phyloP scores from a whole-genome alignment of 148 eudicot species.

The Nyssa sinensis region DNA sequence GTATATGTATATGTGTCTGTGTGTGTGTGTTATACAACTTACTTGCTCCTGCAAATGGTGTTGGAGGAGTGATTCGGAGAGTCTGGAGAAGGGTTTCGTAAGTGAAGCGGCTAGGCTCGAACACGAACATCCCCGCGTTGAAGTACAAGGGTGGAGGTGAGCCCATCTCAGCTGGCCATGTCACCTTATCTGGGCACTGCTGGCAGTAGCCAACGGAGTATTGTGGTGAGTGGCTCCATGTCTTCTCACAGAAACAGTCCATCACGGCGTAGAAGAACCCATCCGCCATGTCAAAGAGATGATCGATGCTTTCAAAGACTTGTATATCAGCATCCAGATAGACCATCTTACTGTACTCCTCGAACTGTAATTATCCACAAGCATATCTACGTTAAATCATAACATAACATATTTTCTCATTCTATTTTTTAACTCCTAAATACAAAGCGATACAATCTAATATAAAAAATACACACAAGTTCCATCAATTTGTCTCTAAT shows the following conservation, averaged over 20 bases:
- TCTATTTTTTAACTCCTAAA: too few species aligned
- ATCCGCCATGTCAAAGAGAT: conserved; percentile 29
- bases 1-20: too few species aligned
- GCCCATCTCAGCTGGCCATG: conserved; percentile 34
- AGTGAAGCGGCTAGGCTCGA: conserved; percentile 21
- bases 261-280: conserved; percentile 33
- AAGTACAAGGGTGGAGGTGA: conserved; percentile 34
- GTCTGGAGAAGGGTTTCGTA: conserved; percentile 28
- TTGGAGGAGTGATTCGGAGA: conserved; percentile 21
- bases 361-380: conserved; percentile 18
- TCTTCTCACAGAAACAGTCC: conserved; percentile 41
- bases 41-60: conserved; percentile 38
- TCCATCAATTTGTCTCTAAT: too few species aligned
- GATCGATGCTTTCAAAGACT: conserved; percentile 33
- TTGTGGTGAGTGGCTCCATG: conserved; percentile 36
- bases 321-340: conserved; percentile 38
- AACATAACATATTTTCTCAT: too few species aligned
- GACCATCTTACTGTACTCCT: conserved; percentile 35
- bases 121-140: conserved; percentile 35
- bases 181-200: conserved; percentile 33
- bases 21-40: neutral
- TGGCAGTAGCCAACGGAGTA: conserved; percentile 35
- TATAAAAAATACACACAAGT: too few species aligned
- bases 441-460: too few species aligned
- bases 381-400: neutral